Percentiles rank a stretch among this genome's conserved stretches.
Evolutionary conservation across 305 asterid species (phyloP).

Genomic region (Rubia balearica): DNA sequence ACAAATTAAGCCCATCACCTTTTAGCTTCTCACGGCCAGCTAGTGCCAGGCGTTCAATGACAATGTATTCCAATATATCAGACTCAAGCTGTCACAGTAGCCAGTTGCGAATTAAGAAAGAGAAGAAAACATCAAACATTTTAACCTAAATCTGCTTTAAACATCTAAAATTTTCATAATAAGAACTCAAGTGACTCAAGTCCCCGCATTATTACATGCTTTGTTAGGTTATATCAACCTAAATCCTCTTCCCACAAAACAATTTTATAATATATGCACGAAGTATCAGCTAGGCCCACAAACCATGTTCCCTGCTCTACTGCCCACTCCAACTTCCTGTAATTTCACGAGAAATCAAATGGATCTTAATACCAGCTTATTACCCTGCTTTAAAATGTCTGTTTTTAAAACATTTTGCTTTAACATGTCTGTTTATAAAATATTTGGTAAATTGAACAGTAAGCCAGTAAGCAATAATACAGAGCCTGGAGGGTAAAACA

Average conservation of each 20-base stretch:
- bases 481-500: not conserved
- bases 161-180: not conserved
- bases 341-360: not conserved
- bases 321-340: not conserved
- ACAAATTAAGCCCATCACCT: slow-evolving; percentile 96
- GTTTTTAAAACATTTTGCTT: not conserved
- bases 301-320: not conserved
- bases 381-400: not conserved
- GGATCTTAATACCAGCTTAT: not conserved
- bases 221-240: too few relatives aligned
- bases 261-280: not conserved
- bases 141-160: not conserved
- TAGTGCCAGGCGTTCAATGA: slow-evolving; percentile 93
- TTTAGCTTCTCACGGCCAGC: slow-evolving; percentile 98
- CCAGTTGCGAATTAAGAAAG: slow-evolving; percentile 13
- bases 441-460: not conserved
- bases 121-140: not conserved
- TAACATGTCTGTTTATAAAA: not conserved
- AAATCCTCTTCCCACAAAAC: not conserved
- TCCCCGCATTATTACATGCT: too few relatives aligned
- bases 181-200: not conserved
- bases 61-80: slow-evolving; percentile 95
- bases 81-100: slow-evolving; percentile 76
- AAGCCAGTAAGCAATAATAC: not conserved
- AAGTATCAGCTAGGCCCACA: slow-evolving; percentile 14